These are phyloP conservation scores for Pythium aquatile DNA, from an alignment of 352 stramenopile species.

Conservation along the genomic window DNA sequence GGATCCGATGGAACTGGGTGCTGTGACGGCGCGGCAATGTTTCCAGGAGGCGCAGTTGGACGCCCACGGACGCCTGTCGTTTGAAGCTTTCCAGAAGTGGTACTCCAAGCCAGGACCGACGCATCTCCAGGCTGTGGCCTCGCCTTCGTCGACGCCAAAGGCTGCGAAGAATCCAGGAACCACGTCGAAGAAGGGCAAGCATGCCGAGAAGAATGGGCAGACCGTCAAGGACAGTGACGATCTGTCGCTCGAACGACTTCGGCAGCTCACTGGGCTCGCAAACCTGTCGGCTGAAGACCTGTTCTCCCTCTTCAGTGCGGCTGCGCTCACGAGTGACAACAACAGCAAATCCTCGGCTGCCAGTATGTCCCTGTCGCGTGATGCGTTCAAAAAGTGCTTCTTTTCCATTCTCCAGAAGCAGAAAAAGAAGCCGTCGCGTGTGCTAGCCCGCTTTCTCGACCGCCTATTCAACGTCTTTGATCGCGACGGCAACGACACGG, in stretches of 20 bases:
- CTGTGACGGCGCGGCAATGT: slow-evolving; percentile 70
- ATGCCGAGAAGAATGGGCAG: slow-evolving; percentile 9
- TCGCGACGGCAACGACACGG: slow-evolving; percentile 51
- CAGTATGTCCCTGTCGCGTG: slow-evolving; percentile 41
- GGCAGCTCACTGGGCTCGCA: slow-evolving; percentile 53
- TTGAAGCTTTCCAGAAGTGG: slow-evolving; percentile 71
- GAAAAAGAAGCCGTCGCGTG: slow-evolving; percentile 44
- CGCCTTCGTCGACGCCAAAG: slow-evolving; percentile 9
- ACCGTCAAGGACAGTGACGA: slow-evolving; percentile 4
- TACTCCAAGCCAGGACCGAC: slow-evolving; percentile 67
- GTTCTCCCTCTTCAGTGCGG: slow-evolving; percentile 53
- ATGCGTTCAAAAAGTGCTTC: slow-evolving; percentile 71
- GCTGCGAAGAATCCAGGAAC: not conserved
- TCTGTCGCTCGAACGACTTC: slow-evolving; percentile 34
- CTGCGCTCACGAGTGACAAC: slow-evolving; percentile 6
- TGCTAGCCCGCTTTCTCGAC: slow-evolving; percentile 64
- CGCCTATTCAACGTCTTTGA: slow-evolving; percentile 81
- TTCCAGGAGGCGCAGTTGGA: slow-evolving; percentile 72
- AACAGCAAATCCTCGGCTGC: slow-evolving; percentile 3
- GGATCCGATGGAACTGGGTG: slow-evolving; percentile 57
- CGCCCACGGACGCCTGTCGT: slow-evolving; percentile 66
- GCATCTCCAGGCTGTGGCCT: slow-evolving; percentile 32
- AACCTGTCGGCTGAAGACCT: slow-evolving; percentile 56
- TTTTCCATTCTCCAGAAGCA: slow-evolving; percentile 61
- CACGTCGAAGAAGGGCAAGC: not conserved